Evolutionary conservation across 202 grass and related monocot species (phyloP).

Genomic region (Saccharum hybrid): DNA sequence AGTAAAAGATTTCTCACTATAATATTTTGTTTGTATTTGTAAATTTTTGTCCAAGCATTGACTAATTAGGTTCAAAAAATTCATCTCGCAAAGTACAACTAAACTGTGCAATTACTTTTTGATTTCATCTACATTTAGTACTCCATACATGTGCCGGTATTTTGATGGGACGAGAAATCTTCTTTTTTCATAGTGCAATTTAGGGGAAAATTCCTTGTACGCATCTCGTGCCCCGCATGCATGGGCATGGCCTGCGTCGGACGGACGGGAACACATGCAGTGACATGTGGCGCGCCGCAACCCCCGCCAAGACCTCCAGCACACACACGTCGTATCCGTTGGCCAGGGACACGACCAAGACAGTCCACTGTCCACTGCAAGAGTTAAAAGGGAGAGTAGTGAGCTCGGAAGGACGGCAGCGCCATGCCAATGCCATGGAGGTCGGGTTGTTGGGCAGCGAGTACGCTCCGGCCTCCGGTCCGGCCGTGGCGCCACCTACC

Average conservation of each 20-base stretch:
- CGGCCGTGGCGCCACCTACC: neutral
- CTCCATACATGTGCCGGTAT: too few species aligned
- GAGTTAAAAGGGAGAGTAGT: neutral
- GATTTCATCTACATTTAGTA: too few species aligned
- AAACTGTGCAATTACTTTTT: too few species aligned
- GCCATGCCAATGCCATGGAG: too few species aligned
- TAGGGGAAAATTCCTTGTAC: too few species aligned
- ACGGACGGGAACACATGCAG: neutral
- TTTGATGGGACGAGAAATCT: too few species aligned
- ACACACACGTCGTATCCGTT: neutral
- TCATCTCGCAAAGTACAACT: too few species aligned
- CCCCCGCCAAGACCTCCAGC: neutral
- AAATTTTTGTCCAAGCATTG: too few species aligned
- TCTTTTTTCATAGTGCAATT: too few species aligned
- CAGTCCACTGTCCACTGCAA: neutral
- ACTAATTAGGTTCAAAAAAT: too few species aligned
- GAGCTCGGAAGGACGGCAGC: neutral
- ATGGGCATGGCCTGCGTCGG: neutral
- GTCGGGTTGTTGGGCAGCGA: neutral
- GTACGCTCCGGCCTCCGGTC: neutral
- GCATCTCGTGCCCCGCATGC: neutral
- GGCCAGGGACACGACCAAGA: neutral
- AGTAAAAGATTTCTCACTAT: too few species aligned
- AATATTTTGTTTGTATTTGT: too few species aligned
- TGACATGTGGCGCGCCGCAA: neutral